Evolutionary conservation across 805 yeast genomes (phyloP), one percentile per base, ranked within the genome.

Genomic region (Schwanniomyces vanrijiae): DNA sequence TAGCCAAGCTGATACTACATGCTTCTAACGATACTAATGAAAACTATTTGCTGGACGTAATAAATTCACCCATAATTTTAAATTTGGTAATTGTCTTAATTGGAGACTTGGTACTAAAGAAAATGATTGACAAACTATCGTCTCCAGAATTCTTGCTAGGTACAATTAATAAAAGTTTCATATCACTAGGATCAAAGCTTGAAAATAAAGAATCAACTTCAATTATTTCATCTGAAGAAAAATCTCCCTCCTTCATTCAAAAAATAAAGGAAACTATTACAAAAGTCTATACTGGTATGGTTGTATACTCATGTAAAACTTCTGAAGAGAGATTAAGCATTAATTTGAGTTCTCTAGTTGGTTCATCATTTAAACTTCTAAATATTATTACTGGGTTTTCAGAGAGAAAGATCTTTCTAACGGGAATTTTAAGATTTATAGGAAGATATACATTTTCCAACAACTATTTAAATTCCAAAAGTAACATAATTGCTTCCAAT

Each of bases 71-170:
- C 31, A 66, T 66, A 2, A 49, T 61, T 3, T 48, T 53, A 33
- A 53, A 55, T 37, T 56, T 68, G 28, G 50, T 63, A 1, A 53
- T 47, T 9, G 44, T 55, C n/a, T 45, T 67, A n/a, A 39, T 65
- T 20, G 55, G 66, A 16, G 72, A 68, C 52, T 49, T 67, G 43
- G 64, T 69, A 3, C 42, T 69, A 19, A 50, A 44, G 14, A 61
- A 61, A 40, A 45, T 61, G 1, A 33, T 66, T 13, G 55, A 48
- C 2, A 61, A 59, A 47, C 43, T 68, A 16, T 48, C 68, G 3
- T 43, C 59, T 8, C 68, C 69, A 0, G 47, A 54, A 6, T 66
- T 69, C 43, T 44, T 68, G 1, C 42, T 65, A n/a, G 55, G 49
- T 44, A 26, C 22, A 55, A 1, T 47, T 58, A 1, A 46, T 40